These are phyloP conservation scores for Actinidia arguta DNA, from an alignment of 179 eudicot genomes.

Conservation along the genomic window DNA sequence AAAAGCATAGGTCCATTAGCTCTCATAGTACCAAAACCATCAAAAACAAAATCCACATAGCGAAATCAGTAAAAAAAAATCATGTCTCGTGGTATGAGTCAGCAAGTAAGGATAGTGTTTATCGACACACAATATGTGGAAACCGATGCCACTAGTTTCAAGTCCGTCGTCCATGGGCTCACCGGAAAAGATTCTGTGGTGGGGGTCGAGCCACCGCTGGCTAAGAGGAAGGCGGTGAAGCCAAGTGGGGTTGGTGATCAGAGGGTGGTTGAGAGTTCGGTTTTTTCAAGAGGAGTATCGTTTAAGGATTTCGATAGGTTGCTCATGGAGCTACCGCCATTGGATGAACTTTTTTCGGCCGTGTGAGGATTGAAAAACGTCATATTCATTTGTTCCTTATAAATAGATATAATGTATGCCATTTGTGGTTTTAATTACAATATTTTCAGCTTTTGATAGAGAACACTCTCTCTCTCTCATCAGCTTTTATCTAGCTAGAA, in stretches of 20 bases:
- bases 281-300: conserved; percentile 50
- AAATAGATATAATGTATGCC: background rate
- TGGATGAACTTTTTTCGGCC: conserved; percentile 59
- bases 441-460: no score
- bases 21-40: no score
- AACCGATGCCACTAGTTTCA: conserved; percentile 55
- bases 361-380: conserved; percentile 18
- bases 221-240: no score
- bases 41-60: no score
- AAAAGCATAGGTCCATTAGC: no score
- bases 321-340: conserved; percentile 61
- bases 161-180: conserved; percentile 57
- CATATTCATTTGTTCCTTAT: no score
- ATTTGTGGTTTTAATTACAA: no score
- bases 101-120: conserved; percentile 39
- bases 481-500: no score
- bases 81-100: conserved; percentile 12
- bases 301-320: conserved; percentile 58
- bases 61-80: no score
- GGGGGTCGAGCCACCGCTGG: background rate
- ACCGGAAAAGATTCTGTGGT: conserved; percentile 49
- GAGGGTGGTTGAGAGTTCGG: conserved; percentile 15
- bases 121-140: conserved; percentile 47
- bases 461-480: no score
- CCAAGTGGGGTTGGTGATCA: background rate